Evolutionary conservation across 257 asterid species (phyloP), one percentile per base, ranked within the genome.

Genomic region (Eustoma russellianum): DNA sequence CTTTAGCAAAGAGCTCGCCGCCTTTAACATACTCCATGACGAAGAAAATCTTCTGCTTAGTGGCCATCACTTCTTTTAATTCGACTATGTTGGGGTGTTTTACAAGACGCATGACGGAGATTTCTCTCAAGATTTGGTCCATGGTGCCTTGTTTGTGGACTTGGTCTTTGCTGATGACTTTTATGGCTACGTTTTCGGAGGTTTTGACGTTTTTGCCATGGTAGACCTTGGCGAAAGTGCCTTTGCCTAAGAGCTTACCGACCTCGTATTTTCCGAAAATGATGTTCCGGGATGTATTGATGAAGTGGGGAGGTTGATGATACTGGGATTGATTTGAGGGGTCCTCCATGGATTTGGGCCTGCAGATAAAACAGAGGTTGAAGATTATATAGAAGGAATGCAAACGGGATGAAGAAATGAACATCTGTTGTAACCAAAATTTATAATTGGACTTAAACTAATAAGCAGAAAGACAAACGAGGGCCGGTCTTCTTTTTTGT

Each of bases 21-120:
- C 94, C 94, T 49, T 74, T 83, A 50, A 86, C 92, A 67, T 58
- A 77, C 17, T 86, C 96, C 88, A 86, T 69, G 7, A 81, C 94
- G 78, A 78, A 77, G 52, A 73, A 81, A 41, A 86, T 82, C 69
- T 80, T 83, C 19, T 75, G 67, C 45, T 59, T 48, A 0, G 55
- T 59, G 16, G 55, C 46, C 63, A 59, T 41, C 5, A 55, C 60
- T 55, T 55, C 60, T 17, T 55, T 55, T 7, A 55, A n/a, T n/a
- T 41, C 66, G 9, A 61, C 59, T 5, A 61, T 46, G 12, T 61
- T 61, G 2, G 53, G 66, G 17, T 61, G 66, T 11, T 41, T 13
- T 13, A 52, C 66, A 7, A 61, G 45, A 3, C 40, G 19, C 66
- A 52, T 61, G 4, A 45, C 53, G 0, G 60, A 52, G 49, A 61